Percentiles rank a stretch among this genome's conserved stretches.
phyloP scores from a whole-genome alignment of 305 asterid species.

The Euphrasia arctica region DNA sequence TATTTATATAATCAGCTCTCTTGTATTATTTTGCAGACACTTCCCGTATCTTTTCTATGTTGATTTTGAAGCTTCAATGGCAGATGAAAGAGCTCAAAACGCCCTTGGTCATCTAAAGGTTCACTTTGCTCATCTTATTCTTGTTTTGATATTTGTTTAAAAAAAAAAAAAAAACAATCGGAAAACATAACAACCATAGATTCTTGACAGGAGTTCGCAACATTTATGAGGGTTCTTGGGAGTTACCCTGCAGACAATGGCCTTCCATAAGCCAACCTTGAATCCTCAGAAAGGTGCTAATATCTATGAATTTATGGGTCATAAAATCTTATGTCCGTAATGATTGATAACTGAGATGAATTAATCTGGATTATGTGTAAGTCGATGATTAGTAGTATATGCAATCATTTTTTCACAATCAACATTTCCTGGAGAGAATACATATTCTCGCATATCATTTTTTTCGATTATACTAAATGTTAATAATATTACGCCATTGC shows the following conservation, averaged over 20 bases:
- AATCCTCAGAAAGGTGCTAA: too few relatives aligned
- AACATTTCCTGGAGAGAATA: too few relatives aligned
- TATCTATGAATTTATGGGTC: too few relatives aligned
- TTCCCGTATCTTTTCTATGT: slow-evolving; percentile 96
- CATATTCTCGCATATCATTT: too few relatives aligned
- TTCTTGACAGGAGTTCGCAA: slow-evolving; percentile 79
- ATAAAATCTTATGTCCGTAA: too few relatives aligned
- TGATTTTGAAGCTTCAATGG: slow-evolving; percentile 99
- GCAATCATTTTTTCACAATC: too few relatives aligned
- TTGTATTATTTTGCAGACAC: slow-evolving; percentile 47
- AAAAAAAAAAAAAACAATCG: background rate
- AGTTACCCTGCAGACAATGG: slow-evolving; percentile 92
- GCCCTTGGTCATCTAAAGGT: slow-evolving; percentile 95
- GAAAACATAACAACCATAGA: slow-evolving; percentile 5
- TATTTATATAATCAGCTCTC: slow-evolving; percentile 21
- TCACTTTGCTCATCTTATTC: slow-evolving; percentile 17
- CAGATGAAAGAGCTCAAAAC: slow-evolving; percentile 97
- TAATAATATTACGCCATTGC: slow-evolving; percentile 20
- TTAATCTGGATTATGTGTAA: too few relatives aligned
- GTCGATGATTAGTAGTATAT: too few relatives aligned
- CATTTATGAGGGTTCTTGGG: slow-evolving; percentile 93
- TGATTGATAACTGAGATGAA: too few relatives aligned
- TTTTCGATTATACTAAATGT: too few relatives aligned
- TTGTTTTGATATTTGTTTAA: slow-evolving; percentile 2
- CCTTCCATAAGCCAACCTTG: slow-evolving; percentile 34